Base-by-base conservation (phyloP, 2,329 filamentous ascomycete genomes). In the Ampelomyces quisqualis region DNA sequence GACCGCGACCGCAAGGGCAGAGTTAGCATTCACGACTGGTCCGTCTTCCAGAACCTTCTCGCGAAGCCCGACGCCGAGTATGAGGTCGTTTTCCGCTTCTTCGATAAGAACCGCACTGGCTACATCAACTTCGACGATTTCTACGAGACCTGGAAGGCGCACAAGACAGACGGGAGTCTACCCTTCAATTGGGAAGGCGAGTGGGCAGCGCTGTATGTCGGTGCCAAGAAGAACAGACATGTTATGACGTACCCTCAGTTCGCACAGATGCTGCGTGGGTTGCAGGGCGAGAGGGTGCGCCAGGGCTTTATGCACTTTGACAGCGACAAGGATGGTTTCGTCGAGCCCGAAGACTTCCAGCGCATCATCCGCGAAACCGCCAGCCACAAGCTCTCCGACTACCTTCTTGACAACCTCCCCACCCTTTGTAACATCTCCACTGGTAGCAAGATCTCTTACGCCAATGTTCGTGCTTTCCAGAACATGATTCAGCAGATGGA, bases 401-500 rank as follows among this genome's bases (percentile, higher is more conserved):
- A 98, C 70, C 77, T 98, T 28, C 78, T 98, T 34, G 84, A 90
- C 55, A 91, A 97, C 70, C 80, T 98, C 32, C 84, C 87, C 49
- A 93, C 90, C 1, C 80, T 98, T 27, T 97, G 91, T 80, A 96
- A 96, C 73, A 95, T 97, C 68, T 89, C 88, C 6, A 77, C 84
- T 22, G 85, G 89, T 49, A 93, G 83, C 75, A 95, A 94, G 73
- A 93, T 98, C 57, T 96, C 90, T 5, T 98, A 98, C 66, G 90
- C 93, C 67, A 96, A 95, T 65, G 93, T 98, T 21, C 84, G 93
- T 54, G 93, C 93, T 24, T 98, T 98, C 75, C 90, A 95, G 75
- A 98, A 98, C 68, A 85, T 98, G 71, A 91, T 98, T 58, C 85
- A 87, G 62, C 90, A 97, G 72, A 96, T 98, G 88, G 93, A 98